phyloP scores from a whole-genome alignment of 1,284 basidiomycete species.

The Ceratobasidium sp. region DNA sequence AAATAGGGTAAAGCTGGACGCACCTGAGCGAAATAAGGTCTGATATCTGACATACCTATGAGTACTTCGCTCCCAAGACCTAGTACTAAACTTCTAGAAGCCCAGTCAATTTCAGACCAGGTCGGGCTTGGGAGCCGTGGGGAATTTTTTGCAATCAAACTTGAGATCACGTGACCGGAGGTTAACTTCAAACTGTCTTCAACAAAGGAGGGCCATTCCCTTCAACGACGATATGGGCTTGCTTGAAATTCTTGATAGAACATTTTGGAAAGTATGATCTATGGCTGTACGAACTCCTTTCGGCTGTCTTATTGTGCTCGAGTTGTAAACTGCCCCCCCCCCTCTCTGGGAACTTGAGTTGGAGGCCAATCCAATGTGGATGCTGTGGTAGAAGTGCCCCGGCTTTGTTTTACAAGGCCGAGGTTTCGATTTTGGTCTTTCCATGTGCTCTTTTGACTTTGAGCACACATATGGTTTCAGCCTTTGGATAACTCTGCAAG shows the following conservation, averaged over 20 bases:
- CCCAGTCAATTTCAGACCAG: background rate
- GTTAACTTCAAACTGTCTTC: too few species aligned
- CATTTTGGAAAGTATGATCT: background rate
- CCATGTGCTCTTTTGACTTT: background rate
- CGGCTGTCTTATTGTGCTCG: background rate
- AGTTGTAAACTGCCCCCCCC: background rate
- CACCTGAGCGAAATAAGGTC: background rate
- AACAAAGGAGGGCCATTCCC: background rate
- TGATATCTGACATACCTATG: background rate
- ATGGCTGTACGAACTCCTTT: background rate
- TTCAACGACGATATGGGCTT: too few species aligned
- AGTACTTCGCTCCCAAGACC: background rate
- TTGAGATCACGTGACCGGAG: background rate
- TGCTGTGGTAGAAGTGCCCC: background rate
- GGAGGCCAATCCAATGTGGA: background rate
- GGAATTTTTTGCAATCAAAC: background rate
- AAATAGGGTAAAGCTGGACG: conserved; percentile 1
- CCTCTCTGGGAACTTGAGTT: background rate
- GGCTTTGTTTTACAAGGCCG: background rate
- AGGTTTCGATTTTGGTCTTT: background rate
- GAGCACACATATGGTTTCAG: too few species aligned
- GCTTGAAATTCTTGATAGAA: background rate
- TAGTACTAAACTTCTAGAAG: background rate
- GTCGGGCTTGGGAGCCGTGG: background rate
- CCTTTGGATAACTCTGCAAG: too few species aligned